Base-by-base conservation (phyloP, 108 stramenopile genomes). In the Nitzschia putrida region DNA sequence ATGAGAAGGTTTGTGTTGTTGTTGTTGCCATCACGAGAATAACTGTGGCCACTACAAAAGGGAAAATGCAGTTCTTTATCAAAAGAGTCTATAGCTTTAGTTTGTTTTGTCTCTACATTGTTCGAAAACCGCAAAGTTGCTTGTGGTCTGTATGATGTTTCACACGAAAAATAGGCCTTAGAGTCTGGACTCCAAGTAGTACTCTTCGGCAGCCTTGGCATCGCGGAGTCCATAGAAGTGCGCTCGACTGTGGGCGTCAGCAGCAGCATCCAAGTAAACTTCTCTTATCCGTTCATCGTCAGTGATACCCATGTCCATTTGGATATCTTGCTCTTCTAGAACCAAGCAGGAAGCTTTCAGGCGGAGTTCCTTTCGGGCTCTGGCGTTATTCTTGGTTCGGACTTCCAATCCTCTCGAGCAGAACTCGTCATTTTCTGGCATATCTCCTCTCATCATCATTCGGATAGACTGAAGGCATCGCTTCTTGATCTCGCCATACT, bases 401-500 rank as follows among this genome's bases (percentile, higher is more conserved):
- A 66, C 52, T 41, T 66, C 66, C 10, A 66, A 23, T 20, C 66
- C 66, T 18, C 66, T 50, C 13, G 66, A 39, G 24, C 53, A 66
- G 26, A 53, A 53, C 14, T 66, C 66, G 14, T 66, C 26, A 25
- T 40, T 21, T 37, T 66, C 66, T 40, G 13, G 21, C n/a, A 66
- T 53, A 7, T 38, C 39, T 14, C 14, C n/a, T 14, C 39, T 66
- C 53, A 53, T 54, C 66, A 66, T 66, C 37, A 47, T 21, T 12
- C 40, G 29, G 6, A 66, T 50, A 3, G 66, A 53, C 7, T 26
- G 29, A 21, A 66, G 52, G 23, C 66, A 66, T 2, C 51, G 37
- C 20, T 53, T 24, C 34, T 66, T 66, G 1, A 66, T 66, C 13
- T 29, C 38, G 0, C 1, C 20, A 20, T 53, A 53, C 20, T 66